Percentiles rank a stretch among this genome's conserved stretches.
Evolutionary conservation across 805 yeast species (phyloP).

Genomic region (Lachancea quebecensis): DNA sequence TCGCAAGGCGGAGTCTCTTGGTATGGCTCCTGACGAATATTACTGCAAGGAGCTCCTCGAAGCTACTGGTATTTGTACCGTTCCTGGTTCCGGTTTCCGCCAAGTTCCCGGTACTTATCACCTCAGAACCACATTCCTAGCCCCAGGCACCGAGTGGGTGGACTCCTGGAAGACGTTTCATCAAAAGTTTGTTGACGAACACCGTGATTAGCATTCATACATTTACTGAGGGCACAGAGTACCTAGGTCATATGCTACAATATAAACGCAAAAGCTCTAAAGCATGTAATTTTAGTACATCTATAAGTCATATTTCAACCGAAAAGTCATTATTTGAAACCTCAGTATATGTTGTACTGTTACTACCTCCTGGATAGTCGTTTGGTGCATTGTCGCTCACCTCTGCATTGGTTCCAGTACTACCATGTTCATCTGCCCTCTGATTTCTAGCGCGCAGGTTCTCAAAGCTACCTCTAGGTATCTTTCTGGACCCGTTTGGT

Average conservation of each 20-base stretch:
- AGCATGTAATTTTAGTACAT: neutral
- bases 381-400: too few relatives aligned
- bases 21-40: conserved; percentile 71
- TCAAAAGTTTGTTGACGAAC: conserved; percentile 55
- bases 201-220: conserved; percentile 27
- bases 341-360: too few relatives aligned
- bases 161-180: conserved; percentile 75
- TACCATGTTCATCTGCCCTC: too few relatives aligned
- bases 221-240: neutral
- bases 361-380: too few relatives aligned
- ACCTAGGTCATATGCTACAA: neutral
- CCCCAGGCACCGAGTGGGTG: conserved; percentile 92
- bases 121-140: conserved; percentile 91
- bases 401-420: too few relatives aligned
- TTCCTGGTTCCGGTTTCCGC: conserved; percentile 97
- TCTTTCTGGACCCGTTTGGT: neutral
- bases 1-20: conserved; percentile 48
- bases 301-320: too few relatives aligned
- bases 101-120: conserved; percentile 87
- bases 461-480: too few relatives aligned
- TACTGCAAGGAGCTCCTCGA: conserved; percentile 83
- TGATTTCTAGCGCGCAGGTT: too few relatives aligned
- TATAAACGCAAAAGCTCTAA: neutral
- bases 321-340: too few relatives aligned
- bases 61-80: conserved; percentile 90